Conservation (phyloP, 2,329 filamentous ascomycete species). For the Ophiostoma sp. region DNA sequence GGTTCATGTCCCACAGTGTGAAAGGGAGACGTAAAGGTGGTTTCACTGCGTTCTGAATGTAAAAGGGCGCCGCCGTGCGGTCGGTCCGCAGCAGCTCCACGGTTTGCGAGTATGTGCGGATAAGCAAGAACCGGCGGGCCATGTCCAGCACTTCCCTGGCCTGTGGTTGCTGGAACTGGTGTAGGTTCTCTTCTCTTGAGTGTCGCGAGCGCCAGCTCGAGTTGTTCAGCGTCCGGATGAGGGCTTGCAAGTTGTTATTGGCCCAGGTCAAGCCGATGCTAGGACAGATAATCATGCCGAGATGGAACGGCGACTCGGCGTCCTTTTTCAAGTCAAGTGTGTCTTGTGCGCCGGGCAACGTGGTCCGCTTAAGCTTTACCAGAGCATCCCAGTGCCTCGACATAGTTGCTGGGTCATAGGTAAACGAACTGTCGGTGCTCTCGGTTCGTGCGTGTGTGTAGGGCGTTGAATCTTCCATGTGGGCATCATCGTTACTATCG, state of each 20-base stretch:
- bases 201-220: constrained; percentile 10
- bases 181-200: background rate
- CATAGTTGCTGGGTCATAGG: background rate
- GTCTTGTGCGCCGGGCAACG: background rate
- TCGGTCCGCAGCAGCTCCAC: constrained; percentile 48
- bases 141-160: constrained; percentile 25
- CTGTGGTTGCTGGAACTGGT: constrained; percentile 9
- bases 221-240: constrained; percentile 14
- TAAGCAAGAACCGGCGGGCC: constrained; percentile 37
- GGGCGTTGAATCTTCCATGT: background rate
- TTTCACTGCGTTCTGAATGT: constrained; percentile 36
- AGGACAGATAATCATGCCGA: constrained; percentile 27
- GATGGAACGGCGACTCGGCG: background rate
- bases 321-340: background rate
- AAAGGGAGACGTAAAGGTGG: constrained; percentile 34
- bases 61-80: constrained; percentile 20
- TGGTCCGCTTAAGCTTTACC: background rate
- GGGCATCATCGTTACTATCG: background rate
- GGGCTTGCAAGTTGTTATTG: background rate
- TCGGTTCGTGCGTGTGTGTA: background rate
- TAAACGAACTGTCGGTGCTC: background rate
- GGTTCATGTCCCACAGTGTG: constrained; percentile 37
- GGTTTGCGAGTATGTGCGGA: constrained; percentile 53
- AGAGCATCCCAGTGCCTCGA: constrained; percentile 16
- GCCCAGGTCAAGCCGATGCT: constrained; percentile 23